Evolutionary conservation across 176 grass and related monocot species (phyloP), one percentile per base, ranked within the genome.

Genomic region (Zea luxurians): DNA sequence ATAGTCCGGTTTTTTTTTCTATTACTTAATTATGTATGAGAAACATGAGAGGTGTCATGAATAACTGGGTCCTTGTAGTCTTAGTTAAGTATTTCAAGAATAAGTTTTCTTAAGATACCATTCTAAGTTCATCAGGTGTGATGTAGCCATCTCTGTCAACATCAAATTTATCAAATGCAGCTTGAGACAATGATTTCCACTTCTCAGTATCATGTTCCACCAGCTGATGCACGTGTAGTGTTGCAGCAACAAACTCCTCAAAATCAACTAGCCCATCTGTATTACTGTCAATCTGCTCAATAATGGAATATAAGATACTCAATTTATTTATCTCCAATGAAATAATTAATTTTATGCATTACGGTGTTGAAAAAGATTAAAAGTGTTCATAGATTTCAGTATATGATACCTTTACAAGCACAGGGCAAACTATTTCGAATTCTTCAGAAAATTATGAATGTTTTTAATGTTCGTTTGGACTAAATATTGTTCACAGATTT

Each of bases 261-360:
- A 97, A 97, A 88, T 97, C 94, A 48, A 97, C 91, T 62, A 91
- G 75, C 12, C 94, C 94, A 93, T 97, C 94, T 63, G 94, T 97
- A 58, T 97, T 97, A 80, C 76, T 88, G 83, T 97, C 94, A 63
- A 97, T 91, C 94, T 97, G 87, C 81, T 43, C 88, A 40, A 74
- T 2, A 72, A 74, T 16, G 21, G 35, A 70, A 77, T 45, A 46
- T 7, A 37, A 3, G 4, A 61, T 41, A 61, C 6, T 61, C 45
- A 72, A 16, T 18, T 52, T 44, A 21, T 54, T 7, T 12, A 75
- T 50, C 36, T 69, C 36, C 54, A 77, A 64, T 15, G 41, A 47
- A 69, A 88, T 37, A 79, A 21, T 10, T 66, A 82, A 54, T 2
- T 59, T 66, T 49, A 78, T 48, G 58, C 16, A 46, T 18, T 80